phyloP scores from a whole-genome alignment of 2,329 filamentous ascomycete species.

The Penicillium glabrum region DNA sequence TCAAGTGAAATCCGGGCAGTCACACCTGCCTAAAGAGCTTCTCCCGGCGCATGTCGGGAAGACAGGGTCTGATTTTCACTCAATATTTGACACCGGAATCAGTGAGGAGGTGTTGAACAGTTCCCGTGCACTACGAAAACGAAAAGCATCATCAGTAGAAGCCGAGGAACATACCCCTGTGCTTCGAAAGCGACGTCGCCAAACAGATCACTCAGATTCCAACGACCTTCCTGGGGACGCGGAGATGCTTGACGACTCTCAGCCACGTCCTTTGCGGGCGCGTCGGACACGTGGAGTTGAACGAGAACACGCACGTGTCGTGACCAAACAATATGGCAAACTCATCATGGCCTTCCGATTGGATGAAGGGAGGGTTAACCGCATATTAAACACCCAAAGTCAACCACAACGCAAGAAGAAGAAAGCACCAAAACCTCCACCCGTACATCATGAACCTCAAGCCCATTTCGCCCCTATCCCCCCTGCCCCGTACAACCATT shows the following conservation, averaged over 20 bases:
- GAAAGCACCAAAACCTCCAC: slow-evolving; percentile 43
- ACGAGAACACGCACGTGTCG: slow-evolving; percentile 39
- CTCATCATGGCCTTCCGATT: slow-evolving; percentile 62
- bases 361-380: slow-evolving; percentile 58
- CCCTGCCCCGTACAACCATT: slow-evolving; percentile 69
- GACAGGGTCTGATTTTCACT: slow-evolving; percentile 69
- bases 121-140: slow-evolving; percentile 75
- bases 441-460: slow-evolving; percentile 44
- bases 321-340: slow-evolving; percentile 44
- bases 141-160: slow-evolving; percentile 73
- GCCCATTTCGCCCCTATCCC: slow-evolving; percentile 62
- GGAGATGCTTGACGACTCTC: slow-evolving; percentile 19
- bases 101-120: slow-evolving; percentile 74
- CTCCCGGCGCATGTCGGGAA: slow-evolving; percentile 67
- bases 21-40: slow-evolving; percentile 69
- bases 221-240: slow-evolving; percentile 21
- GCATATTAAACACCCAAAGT: slow-evolving; percentile 60
- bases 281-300: slow-evolving; percentile 53
- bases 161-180: slow-evolving; percentile 48
- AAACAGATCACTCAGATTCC: slow-evolving; percentile 26
- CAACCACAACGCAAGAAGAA: slow-evolving; percentile 58
- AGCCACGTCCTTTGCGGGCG: slow-evolving; percentile 62
- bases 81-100: slow-evolving; percentile 71
- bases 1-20: slow-evolving; percentile 58
- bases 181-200: slow-evolving; percentile 52